Evolutionary conservation across 352 stramenopile species (phyloP), one percentile per base, ranked within the genome.

Genomic region (Phytophthora hibernalis): DNA sequence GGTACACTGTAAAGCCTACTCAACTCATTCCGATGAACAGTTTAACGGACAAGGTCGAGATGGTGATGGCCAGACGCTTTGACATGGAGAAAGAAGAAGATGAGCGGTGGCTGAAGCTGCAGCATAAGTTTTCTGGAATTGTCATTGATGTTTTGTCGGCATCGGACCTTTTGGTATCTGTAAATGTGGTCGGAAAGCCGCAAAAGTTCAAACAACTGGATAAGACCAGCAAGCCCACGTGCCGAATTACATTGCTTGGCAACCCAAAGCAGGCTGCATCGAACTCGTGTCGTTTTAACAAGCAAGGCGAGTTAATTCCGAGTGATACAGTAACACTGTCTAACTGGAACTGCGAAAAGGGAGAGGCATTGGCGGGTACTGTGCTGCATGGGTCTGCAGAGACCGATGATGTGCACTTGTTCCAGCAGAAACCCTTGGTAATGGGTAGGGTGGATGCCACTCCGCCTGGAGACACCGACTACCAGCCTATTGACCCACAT

Each of bases 161-260:
- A 2, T 76, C 77, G 3, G 70, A 83, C 21, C 33, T 91, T 2
- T 69, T 81, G 1, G 76, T 60, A 20, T 30, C 47, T 54, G n/a
- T 65, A 33, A 43, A 24, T 1, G 40, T 58, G 35, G 16, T 33
- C 28, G 35, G 54, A 38, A 57, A 54, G 2, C 20, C 44, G 8
- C 24, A 49, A 15, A 42, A 54, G 20, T 28, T 69, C 15, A 52
- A 45, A 37, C 18, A 40, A 20, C 49, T 66, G 1, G 38, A 75
- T 18, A 57, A 77, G 7, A 33, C 68, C 9, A 40, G 48, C 15
- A 53, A 68, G 0, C 79, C 79, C 22, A 54, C 67, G 8, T 88
- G 78, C 42, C 45, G 85, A 2, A 57, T 92, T 3, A 84, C 79
- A 5, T 60, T 89, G n/a, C 20, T 90, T 7, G 78, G 74, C 3